These are phyloP conservation scores for Mycena pura DNA, from an alignment of 768 basidiomycete genomes.

Conservation along the genomic window DNA sequence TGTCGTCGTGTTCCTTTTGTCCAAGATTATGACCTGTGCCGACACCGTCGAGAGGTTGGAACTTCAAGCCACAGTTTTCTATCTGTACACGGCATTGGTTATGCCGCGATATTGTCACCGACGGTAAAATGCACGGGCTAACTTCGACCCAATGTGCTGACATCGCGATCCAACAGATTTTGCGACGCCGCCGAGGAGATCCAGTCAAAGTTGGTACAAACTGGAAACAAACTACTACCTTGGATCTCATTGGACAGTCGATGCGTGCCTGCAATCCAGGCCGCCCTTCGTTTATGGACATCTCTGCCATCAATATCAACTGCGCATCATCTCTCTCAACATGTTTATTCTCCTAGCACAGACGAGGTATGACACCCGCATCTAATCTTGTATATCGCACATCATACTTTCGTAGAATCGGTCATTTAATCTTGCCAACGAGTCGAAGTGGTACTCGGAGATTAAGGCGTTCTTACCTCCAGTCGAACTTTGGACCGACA, in stretches of 20 bases:
- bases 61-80: not conserved
- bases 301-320: not conserved
- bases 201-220: not conserved
- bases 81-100: not conserved
- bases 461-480: slow-evolving; percentile 3
- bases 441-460: not conserved
- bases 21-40: not conserved
- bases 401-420: not conserved
- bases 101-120: not conserved
- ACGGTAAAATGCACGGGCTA: not conserved
- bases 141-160: not conserved
- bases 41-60: not conserved
- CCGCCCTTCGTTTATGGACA: not conserved
- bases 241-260: not conserved
- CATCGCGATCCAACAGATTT: not conserved
- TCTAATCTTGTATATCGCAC: not conserved
- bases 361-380: not conserved
- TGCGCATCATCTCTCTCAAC: not conserved
- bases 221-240: not conserved
- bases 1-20: not conserved
- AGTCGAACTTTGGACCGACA: not conserved
- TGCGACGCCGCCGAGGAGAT: not conserved
- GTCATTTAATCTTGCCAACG: not conserved
- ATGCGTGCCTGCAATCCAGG: not conserved
- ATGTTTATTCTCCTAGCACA: not conserved